Percentiles rank a stretch among this genome's conserved stretches.
These are phyloP conservation scores for Clarireedia hainanense DNA, from an alignment of 2,329 filamentous ascomycete genomes.

Conservation along the genomic window DNA sequence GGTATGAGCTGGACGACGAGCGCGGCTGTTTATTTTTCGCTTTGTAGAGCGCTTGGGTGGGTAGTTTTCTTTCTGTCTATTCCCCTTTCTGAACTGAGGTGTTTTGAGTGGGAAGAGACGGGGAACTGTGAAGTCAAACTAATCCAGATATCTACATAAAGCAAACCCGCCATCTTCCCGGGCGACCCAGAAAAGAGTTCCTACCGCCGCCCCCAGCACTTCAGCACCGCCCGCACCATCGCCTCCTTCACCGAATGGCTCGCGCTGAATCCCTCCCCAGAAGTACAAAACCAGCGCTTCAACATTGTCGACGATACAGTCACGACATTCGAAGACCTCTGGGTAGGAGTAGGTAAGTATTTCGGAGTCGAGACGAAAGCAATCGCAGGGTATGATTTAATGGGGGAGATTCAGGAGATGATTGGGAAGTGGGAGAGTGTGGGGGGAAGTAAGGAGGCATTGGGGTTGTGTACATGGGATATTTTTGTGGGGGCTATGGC, in stretches of 20 bases:
- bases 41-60: not conserved
- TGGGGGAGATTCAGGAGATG: not conserved
- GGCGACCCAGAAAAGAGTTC: not conserved
- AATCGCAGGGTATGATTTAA: not conserved
- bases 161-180: not conserved
- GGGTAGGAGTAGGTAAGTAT: not conserved
- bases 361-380: not conserved
- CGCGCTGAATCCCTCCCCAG: not conserved
- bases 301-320: slow-evolving; percentile 7
- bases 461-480: slow-evolving; percentile 1
- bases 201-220: not conserved
- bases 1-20: not conserved
- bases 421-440: not conserved
- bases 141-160: too few relatives aligned
- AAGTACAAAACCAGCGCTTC: not conserved
- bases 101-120: not conserved
- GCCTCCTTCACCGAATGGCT: not conserved
- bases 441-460: not conserved
- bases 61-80: not conserved
- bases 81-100: not conserved
- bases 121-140: too few relatives aligned
- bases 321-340: not conserved
- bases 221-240: not conserved
- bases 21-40: slow-evolving; percentile 1
- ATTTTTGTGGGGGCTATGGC: not conserved